Evolutionary conservation across 257 asterid species (phyloP).

Genomic region (Echium plantagineum): DNA sequence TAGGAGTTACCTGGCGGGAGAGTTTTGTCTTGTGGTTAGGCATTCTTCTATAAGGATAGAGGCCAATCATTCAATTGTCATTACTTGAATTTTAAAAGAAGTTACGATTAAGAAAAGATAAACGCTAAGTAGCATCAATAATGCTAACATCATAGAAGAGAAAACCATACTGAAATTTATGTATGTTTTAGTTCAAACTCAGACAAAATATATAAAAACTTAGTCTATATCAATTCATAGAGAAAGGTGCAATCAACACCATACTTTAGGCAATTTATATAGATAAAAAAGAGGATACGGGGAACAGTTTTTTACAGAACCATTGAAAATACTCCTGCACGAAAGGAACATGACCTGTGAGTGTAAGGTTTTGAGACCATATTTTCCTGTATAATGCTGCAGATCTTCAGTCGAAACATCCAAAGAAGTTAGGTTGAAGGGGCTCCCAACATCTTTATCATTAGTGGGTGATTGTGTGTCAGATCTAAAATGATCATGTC

Average conservation of each 20-base stretch:
- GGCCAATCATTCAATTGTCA: no score
- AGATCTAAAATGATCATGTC: slow-evolving; percentile 47
- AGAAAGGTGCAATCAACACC: background rate
- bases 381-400: slow-evolving; percentile 15
- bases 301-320: background rate
- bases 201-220: background rate
- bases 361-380: slow-evolving; percentile 22
- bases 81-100: background rate
- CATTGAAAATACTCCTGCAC: background rate
- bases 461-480: slow-evolving; percentile 38
- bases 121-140: background rate
- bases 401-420: slow-evolving; percentile 36
- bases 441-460: slow-evolving; percentile 52
- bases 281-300: background rate
- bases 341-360: slow-evolving; percentile 44
- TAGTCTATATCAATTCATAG: background rate
- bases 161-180: no score
- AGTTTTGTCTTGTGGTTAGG: background rate
- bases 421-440: slow-evolving; percentile 47
- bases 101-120: background rate
- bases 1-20: background rate
- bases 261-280: background rate
- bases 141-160: background rate
- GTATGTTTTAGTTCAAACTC: background rate
- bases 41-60: background rate